Evolutionary conservation across 2,329 filamentous ascomycete genomes (phyloP).

Genomic region (Pseudogymnoascus sp.): DNA sequence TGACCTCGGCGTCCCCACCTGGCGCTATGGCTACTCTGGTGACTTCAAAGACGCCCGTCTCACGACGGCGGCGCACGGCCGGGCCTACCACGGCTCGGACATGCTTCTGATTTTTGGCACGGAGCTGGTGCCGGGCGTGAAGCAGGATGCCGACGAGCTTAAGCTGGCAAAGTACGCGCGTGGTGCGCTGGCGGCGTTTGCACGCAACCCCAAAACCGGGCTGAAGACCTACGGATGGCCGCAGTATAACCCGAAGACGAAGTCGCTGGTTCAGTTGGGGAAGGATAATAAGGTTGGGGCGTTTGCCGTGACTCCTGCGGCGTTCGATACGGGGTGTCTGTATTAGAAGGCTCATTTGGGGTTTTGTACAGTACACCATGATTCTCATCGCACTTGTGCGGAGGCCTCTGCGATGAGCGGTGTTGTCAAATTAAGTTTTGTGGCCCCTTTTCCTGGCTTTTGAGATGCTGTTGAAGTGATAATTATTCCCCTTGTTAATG

Average conservation of each 20-base stretch:
- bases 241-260: constrained; percentile 20
- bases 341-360: background rate
- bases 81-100: constrained; percentile 33
- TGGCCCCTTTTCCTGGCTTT: background rate
- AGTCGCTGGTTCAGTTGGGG: constrained; percentile 27
- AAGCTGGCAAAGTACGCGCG: constrained; percentile 32
- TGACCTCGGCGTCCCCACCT: constrained; percentile 29
- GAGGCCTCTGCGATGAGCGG: background rate
- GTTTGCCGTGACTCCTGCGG: background rate
- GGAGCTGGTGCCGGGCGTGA: constrained; percentile 16
- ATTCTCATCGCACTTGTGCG: background rate
- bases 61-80: constrained; percentile 27
- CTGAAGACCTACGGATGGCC: constrained; percentile 31
- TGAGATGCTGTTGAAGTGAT: background rate
- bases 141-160: constrained; percentile 27
- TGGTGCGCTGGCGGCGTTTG: constrained; percentile 37
- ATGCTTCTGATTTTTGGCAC: constrained; percentile 32
- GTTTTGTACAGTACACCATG: background rate
- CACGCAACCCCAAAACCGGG: constrained; percentile 33
- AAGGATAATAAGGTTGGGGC: constrained; percentile 27
- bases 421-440: background rate
- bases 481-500: background rate
- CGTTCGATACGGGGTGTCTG: background rate
- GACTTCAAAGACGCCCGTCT: constrained; percentile 32
- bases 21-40: constrained; percentile 36